Evolutionary conservation across 2,329 filamentous ascomycete species (phyloP), one percentile per base, ranked within the genome.

Genomic region (Penicillium brasilianum): DNA sequence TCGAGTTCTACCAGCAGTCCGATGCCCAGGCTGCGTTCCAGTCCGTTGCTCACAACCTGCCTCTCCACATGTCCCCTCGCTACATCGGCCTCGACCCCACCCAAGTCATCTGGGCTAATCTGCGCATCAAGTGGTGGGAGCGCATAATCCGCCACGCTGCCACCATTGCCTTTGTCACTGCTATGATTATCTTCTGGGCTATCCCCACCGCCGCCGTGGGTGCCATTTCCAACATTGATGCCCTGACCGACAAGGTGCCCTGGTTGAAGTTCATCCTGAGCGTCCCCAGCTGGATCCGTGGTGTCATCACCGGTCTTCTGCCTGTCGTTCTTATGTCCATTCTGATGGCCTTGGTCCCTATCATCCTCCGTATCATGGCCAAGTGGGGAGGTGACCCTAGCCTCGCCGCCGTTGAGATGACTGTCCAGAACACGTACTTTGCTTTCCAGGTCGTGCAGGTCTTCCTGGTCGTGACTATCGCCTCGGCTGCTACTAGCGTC

Each of bases 391-490:
- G 95, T 58, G 91, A 91, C 63, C 92, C 93, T 1, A 95, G 92
- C 0, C 77, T 87, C 7, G 89, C 92, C 1, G 85, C 90, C 11
- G 88, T 96, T 16, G 95, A 99, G 76, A 82, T 98, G 9, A 93
- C 92, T 60, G 93, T 92, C 0, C 92, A 98, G 74, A 95, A 93
- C 71, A 90, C 88, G 68, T 98, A 96, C 82, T 99, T 97, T 72
- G 69, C 69, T 14, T 81, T 82, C 72, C 78, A 82, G 61, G 87
- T 98, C 46, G 84, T 97, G 20, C 93, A 98, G 74, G 91, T 97
- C 48, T 98, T 98, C 80, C 80, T 98, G 59, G 87, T 98, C 52
- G 88, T 91, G 0, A 97, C 94, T 0, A 67, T 98, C 32, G 86
- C 91, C 1, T 94, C 92, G 16, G 89, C 92, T 1, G 93, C 93